Percentiles rank a stretch among this genome's conserved stretches.
These are phyloP conservation scores for Colletotrichum sp. DNA, from an alignment of 2,329 filamentous ascomycete genomes.

Conservation along the genomic window DNA sequence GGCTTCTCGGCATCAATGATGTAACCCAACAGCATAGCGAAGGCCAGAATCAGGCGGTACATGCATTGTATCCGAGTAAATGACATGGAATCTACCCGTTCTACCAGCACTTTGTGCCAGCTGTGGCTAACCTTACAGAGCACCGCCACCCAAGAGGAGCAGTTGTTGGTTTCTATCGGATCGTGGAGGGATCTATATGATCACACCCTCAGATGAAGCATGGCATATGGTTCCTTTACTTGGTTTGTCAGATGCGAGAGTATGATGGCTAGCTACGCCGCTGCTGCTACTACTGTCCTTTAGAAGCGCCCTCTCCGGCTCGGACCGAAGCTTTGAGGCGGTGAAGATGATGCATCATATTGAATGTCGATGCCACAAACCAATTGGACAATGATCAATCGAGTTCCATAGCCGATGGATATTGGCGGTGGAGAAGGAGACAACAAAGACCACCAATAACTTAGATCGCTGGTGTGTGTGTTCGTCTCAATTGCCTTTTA, in stretches of 20 bases:
- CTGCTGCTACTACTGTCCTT: not conserved
- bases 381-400: not conserved
- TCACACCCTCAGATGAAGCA: not conserved
- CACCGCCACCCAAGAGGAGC: not conserved
- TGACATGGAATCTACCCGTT: not conserved
- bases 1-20: not conserved
- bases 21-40: not conserved
- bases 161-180: not conserved
- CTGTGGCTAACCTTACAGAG: not conserved
- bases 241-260: not conserved
- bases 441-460: not conserved
- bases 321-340: not conserved
- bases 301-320: not conserved
- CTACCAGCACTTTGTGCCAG: not conserved
- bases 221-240: not conserved
- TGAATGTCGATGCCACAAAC: not conserved
- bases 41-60: not conserved
- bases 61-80: not conserved
- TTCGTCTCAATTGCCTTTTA: not conserved
- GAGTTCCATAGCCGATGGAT: not conserved
- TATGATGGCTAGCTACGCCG: not conserved
- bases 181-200: not conserved
- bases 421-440: not conserved
- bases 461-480: not conserved
- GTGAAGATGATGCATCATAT: not conserved